These are phyloP conservation scores for Gentiana dahurica DNA, from an alignment of 257 asterid species.

Conservation along the genomic window DNA sequence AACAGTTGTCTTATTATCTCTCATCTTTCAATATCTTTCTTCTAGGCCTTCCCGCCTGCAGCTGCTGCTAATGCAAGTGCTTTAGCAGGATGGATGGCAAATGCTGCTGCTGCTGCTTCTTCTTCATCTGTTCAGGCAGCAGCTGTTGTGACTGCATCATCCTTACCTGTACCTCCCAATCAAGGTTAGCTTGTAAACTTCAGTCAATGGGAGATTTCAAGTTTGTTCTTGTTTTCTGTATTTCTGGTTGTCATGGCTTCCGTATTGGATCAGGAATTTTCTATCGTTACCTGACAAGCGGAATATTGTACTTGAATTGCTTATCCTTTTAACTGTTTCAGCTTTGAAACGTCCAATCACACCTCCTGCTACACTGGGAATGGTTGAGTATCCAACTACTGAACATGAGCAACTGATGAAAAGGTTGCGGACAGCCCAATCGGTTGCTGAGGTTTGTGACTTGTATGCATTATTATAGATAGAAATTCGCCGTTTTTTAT, in stretches of 20 bases:
- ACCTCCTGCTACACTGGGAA: constrained; percentile 89
- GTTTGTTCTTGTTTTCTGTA: not conserved
- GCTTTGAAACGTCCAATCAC: constrained; percentile 87
- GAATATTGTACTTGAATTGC: not conserved
- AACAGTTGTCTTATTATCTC: constrained; percentile 2
- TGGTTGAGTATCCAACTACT: constrained; percentile 76
- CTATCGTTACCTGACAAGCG: not conserved
- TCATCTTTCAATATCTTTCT: constrained; percentile 10
- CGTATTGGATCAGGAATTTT: not conserved
- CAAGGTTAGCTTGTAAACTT: constrained; percentile 49
- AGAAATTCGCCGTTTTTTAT: not conserved
- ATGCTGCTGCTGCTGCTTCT: constrained; percentile 61
- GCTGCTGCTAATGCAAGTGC: constrained; percentile 85
- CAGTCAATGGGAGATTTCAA: not conserved
- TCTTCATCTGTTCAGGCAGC: constrained; percentile 90
- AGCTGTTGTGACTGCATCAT: constrained; percentile 76
- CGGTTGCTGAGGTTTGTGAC: constrained; percentile 78
- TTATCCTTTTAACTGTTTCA: constrained; percentile 39
- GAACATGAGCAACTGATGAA: constrained; percentile 96
- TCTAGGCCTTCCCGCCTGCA: constrained; percentile 89
- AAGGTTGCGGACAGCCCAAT: constrained; percentile 84
- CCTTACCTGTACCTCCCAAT: constrained; percentile 79
- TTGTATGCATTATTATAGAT: constrained; percentile 4
- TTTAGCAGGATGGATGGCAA: constrained; percentile 97
- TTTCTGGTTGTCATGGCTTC: no score